Evolutionary conservation across 257 asterid genomes (phyloP), one percentile per base, ranked within the genome.

Genomic region (Petrea volubilis): DNA sequence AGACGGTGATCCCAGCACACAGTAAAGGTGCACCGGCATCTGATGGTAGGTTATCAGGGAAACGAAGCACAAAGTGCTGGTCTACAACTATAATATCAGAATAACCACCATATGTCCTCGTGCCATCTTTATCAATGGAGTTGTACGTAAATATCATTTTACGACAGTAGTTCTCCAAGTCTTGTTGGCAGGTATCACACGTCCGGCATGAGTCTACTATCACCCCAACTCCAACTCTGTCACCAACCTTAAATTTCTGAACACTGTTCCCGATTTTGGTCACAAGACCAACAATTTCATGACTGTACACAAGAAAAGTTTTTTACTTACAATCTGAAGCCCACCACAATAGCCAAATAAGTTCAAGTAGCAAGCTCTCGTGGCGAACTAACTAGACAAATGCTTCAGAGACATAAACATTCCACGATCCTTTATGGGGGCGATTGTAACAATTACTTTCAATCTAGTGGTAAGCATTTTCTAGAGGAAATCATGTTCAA

Each of bases 1-100:
- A 89, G 7, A 82, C 83, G 1, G 96, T 81, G 72, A 89, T 82
- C 15, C 96, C 94, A 60, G 92, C 92, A 64, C 96, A 89, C 58
- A 85, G 61, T 31, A 89, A 71, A 51, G 96, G 96, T 6, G 92
- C 90, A 18, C 80, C 81, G 20, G 85, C 66, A 77, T 77, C 92
- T 61, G 77, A 61, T 4, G 89, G 91, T 24, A 85, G 38, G 70
- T 72, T 80, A 0, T 87, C 87, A 3, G 96, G 94, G 44, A 87
- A 33, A 8, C 75, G 80, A 59, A 89, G 81, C 69, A 87, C 90
- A 55, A 62, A 85, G 33, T 64, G 87, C 52, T 87, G 88, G 62
- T 89, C 85, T 46, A 76, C 88, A 28, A 89, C 85, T 0, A 85
- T 55, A 13, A 58, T 77, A 64, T 89, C 87, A 21, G 96, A 87